These are phyloP conservation scores for Hymenoscyphus fraxineus DNA, from an alignment of 2,329 filamentous ascomycete species.

Conservation along the genomic window DNA sequence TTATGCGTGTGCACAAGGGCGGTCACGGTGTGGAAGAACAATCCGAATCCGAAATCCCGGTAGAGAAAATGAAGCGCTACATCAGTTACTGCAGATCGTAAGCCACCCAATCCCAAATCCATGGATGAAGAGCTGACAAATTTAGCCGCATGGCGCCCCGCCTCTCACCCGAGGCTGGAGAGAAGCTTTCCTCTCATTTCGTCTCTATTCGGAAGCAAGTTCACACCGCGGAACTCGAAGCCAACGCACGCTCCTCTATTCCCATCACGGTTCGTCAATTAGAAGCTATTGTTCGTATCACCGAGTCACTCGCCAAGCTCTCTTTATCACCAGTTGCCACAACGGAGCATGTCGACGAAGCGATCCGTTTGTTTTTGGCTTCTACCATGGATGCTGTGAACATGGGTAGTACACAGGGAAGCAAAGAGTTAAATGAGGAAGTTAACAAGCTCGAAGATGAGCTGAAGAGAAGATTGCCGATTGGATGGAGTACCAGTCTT, in stretches of 20 bases:
- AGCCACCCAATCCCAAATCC: conserved; percentile 34
- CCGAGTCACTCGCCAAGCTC: conserved; percentile 90
- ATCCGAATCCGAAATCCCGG: conserved; percentile 79
- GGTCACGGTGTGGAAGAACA: conserved; percentile 78
- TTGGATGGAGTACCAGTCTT: conserved; percentile 92
- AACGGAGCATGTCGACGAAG: conserved; percentile 92
- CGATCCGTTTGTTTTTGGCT: conserved; percentile 92
- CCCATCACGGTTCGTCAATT: conserved; percentile 97
- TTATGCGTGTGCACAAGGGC: conserved; percentile 96
- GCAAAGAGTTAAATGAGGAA: conserved; percentile 87
- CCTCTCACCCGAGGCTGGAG: conserved; percentile 83
- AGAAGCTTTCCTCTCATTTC: conserved; percentile 95
- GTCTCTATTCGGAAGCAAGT: conserved; percentile 94
- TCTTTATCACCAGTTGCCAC: conserved; percentile 81
- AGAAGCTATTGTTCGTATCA: conserved; percentile 95
- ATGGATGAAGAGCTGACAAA: neutral
- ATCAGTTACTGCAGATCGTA: conserved; percentile 95
- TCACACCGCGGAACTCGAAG: conserved; percentile 82
- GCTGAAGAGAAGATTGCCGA: conserved; percentile 78
- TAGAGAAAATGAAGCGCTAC: conserved; percentile 97
- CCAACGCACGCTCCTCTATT: conserved; percentile 86
- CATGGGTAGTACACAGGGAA: conserved; percentile 78
- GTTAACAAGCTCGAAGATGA: conserved; percentile 84
- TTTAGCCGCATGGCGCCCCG: conserved; percentile 85
- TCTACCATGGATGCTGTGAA: conserved; percentile 98